Percentiles rank a stretch among this genome's conserved stretches.
Evolutionary conservation across 495 filamentous ascomycete genomes (phyloP).

Genomic region (Glutinoglossum americanum): DNA sequence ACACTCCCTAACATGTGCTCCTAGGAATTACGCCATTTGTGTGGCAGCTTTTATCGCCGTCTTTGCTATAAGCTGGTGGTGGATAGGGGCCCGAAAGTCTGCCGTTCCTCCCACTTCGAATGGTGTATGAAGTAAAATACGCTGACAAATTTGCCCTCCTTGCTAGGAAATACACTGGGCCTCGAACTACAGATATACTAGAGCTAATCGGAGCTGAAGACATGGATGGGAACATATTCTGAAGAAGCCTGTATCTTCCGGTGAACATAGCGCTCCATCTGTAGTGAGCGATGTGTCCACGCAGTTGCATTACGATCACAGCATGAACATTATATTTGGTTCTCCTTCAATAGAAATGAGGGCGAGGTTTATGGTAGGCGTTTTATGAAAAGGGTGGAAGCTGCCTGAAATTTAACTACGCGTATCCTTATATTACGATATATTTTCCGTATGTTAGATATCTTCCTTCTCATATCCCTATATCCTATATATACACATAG

Average conservation of each 20-base stretch:
- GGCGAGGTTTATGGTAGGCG: too few species aligned
- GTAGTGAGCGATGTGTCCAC: too few species aligned
- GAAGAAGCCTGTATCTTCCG: background rate
- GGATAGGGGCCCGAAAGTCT: slow-evolving; percentile 33
- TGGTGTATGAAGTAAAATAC: background rate
- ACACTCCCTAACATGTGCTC: background rate
- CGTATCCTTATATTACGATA: too few species aligned
- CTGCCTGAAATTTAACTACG: too few species aligned
- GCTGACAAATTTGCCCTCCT: background rate
- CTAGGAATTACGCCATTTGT: slow-evolving; percentile 44
- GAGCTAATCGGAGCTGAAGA: slow-evolving; percentile 7
- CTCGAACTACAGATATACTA: slow-evolving; percentile 29
- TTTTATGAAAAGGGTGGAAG: too few species aligned
- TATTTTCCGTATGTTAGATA: too few species aligned
- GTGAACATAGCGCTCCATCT: too few species aligned
- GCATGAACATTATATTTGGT: too few species aligned
- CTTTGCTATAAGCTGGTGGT: slow-evolving; percentile 48
- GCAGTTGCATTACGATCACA: background rate
- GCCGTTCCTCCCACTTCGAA: slow-evolving; percentile 6
- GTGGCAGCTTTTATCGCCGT: slow-evolving; percentile 39
- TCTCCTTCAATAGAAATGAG: too few species aligned
- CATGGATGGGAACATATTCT: background rate
- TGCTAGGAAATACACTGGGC: slow-evolving; percentile 31
- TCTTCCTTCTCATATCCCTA: too few species aligned
- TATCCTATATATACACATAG: too few species aligned